Percentiles rank a stretch among this genome's conserved stretches.
Evolutionary conservation across 2,329 filamentous ascomycete species (phyloP).

Genomic region (Verticillium nubilum): DNA sequence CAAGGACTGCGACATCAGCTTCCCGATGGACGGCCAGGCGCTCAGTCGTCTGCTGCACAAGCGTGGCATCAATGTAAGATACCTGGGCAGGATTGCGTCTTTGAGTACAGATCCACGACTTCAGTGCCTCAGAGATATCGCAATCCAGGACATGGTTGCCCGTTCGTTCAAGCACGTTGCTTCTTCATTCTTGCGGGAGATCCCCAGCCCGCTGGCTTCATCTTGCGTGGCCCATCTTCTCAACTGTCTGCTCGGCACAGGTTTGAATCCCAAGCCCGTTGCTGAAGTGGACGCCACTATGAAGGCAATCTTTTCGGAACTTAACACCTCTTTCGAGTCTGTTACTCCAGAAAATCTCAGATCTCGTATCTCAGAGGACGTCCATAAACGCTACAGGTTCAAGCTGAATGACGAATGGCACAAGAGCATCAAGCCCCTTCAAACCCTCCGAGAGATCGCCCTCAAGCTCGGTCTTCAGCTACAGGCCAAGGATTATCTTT

Average conservation of each 20-base stretch:
- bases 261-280: constrained; percentile 69
- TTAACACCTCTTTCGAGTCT: constrained; percentile 74
- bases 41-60: constrained; percentile 87
- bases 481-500: constrained; percentile 56
- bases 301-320: constrained; percentile 72
- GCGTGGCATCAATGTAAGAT: constrained; percentile 93
- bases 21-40: constrained; percentile 97
- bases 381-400: constrained; percentile 71
- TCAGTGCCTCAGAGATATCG: constrained; percentile 69
- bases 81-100: constrained; percentile 78
- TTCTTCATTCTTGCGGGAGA: constrained; percentile 69
- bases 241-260: constrained; percentile 82
- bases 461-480: constrained; percentile 89
- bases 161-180: constrained; percentile 92
- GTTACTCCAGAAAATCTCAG: constrained; percentile 69
- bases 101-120: constrained; percentile 67
- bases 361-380: constrained; percentile 65
- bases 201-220: constrained; percentile 76
- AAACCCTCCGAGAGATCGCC: constrained; percentile 82
- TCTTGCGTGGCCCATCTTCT: constrained; percentile 80
- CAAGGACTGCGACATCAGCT: constrained; percentile 87
- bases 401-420: constrained; percentile 65
- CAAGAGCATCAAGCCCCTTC: constrained; percentile 63
- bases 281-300: constrained; percentile 73
- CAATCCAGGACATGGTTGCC: constrained; percentile 89